Conservation (phyloP, 805 yeast genomes). For the Wickerhamiella qilinensis region DNA sequence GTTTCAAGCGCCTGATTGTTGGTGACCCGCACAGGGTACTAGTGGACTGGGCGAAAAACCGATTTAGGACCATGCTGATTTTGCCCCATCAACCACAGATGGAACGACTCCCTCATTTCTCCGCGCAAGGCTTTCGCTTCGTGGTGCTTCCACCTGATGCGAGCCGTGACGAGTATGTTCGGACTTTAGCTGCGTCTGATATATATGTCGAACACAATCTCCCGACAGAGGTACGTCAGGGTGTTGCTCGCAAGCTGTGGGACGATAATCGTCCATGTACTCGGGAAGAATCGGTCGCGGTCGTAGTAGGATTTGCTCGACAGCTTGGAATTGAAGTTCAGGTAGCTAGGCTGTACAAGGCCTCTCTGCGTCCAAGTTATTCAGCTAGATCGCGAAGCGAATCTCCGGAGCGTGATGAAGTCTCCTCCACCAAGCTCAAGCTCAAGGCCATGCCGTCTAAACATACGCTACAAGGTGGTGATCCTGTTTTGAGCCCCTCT, state of each 20-base stretch:
- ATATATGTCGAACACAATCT: constrained; percentile 43
- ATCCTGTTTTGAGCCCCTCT: too few species aligned
- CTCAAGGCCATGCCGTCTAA: background rate
- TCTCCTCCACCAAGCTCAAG: background rate
- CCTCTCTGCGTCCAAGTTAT: constrained; percentile 20
- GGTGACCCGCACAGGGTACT: constrained; percentile 47
- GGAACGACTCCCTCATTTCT: constrained; percentile 19
- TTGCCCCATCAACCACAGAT: constrained; percentile 34
- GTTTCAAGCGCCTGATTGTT: constrained; percentile 28
- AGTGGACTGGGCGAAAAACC: constrained; percentile 50
- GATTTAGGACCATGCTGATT: constrained; percentile 45
- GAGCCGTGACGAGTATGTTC: constrained; percentile 30
- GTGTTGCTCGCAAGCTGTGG: constrained; percentile 25
- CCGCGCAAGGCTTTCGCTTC: constrained; percentile 22
- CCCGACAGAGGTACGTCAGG: constrained; percentile 25
- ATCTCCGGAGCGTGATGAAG: background rate
- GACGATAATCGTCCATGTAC: constrained; percentile 6
- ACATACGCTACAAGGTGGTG: too few species aligned
- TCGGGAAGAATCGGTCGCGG: constrained; percentile 28
- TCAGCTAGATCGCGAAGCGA: background rate
- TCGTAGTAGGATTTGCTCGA: constrained; percentile 33
- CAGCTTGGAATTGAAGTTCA: constrained; percentile 46
- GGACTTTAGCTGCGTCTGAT: constrained; percentile 30
- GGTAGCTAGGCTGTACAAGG: constrained; percentile 46
- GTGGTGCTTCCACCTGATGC: constrained; percentile 27